Conservation (phyloP, 257 asterid species). For the Scutellaria galericulata region DNA sequence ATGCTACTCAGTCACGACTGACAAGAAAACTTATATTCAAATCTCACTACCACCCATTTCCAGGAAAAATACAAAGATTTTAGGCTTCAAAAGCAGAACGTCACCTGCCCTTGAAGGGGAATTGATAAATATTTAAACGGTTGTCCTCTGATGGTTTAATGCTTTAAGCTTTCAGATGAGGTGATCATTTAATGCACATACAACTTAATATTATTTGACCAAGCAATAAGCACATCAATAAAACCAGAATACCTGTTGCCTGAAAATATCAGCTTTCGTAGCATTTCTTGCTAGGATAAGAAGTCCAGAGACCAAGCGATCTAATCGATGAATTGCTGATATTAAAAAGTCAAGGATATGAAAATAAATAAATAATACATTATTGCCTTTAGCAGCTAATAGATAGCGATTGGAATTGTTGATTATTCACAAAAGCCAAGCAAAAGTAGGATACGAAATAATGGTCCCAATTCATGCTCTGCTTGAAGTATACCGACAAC, state of each 20-base stretch:
- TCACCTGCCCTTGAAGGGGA: not conserved
- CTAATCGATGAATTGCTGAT: conserved; percentile 90
- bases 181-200: not conserved
- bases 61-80: not conserved
- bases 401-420: conserved; percentile 14
- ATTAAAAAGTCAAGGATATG: conserved; percentile 54
- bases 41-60: not conserved
- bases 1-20: not conserved
- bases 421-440: conserved; percentile 21
- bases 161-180: conserved; percentile 3
- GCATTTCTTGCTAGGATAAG: conserved; percentile 93
- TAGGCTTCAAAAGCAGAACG: conserved; percentile 20
- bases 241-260: conserved; percentile 74
- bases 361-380: not conserved
- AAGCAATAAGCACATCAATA: conserved; percentile 14
- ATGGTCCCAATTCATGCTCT: conserved; percentile 85
- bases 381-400: not conserved
- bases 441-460: conserved; percentile 82
- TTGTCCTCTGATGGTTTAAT: not conserved
- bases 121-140: conserved; percentile 7
- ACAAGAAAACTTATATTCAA: not conserved
- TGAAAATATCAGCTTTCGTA: conserved; percentile 80
- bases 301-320: conserved; percentile 97
- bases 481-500: conserved; percentile 93
- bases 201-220: not conserved